These are phyloP conservation scores for Xylaria arbuscula DNA, from an alignment of 2,329 filamentous ascomycete genomes.

Conservation along the genomic window DNA sequence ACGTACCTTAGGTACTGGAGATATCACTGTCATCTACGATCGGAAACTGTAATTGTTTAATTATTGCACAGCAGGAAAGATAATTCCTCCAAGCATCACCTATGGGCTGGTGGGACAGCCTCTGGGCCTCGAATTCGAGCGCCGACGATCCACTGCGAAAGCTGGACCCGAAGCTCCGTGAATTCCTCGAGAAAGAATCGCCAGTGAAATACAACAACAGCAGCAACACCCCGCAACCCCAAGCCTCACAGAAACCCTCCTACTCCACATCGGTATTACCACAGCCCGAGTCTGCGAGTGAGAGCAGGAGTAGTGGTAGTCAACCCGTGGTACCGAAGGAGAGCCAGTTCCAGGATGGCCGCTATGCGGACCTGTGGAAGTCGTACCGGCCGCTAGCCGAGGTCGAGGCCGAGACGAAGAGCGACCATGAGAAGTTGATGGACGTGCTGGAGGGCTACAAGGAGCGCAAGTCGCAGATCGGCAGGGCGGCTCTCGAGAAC, in stretches of 20 bases:
- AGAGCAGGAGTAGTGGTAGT: constrained; percentile 27
- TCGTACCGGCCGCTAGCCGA: constrained; percentile 80
- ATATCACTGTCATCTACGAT: neutral
- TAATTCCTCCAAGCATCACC: constrained; percentile 16
- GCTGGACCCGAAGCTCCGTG: constrained; percentile 84
- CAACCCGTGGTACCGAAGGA: constrained; percentile 57
- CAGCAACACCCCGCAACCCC: constrained; percentile 38
- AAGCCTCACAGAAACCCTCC: constrained; percentile 9
- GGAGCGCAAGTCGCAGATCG: constrained; percentile 80
- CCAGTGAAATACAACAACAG: constrained; percentile 71
- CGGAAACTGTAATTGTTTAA: neutral
- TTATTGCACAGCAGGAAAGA: neutral
- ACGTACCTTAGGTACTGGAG: neutral
- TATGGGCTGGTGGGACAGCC: constrained; percentile 70
- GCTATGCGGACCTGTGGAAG: constrained; percentile 89
- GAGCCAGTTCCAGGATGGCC: constrained; percentile 69
- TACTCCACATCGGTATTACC: constrained; percentile 11
- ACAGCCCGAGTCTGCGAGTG: neutral
- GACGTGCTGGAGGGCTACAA: constrained; percentile 88
- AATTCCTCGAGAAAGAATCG: constrained; percentile 86
- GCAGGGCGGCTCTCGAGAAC: constrained; percentile 88
- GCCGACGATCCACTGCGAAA: constrained; percentile 74
- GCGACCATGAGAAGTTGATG: constrained; percentile 81
- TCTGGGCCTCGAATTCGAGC: constrained; percentile 61
- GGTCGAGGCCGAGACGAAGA: constrained; percentile 75